Evolutionary conservation across 345 rosid genomes (phyloP).

Genomic region (Populus ilicifolia): DNA sequence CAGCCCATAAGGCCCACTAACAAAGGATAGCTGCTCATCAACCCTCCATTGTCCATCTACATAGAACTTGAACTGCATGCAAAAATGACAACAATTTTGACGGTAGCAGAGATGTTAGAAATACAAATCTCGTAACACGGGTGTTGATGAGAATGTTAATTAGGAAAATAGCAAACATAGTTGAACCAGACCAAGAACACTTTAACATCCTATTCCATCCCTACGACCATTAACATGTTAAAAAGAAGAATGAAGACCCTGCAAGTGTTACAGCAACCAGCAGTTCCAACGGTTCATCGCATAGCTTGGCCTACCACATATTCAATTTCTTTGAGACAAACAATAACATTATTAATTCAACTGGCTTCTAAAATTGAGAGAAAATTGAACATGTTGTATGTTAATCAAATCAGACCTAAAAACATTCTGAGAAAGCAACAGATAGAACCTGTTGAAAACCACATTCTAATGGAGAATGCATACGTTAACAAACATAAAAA

Average conservation of each 20-base stretch:
- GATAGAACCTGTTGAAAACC: not conserved
- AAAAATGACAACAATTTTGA: not conserved
- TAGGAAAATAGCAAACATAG: not conserved
- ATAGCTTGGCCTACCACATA: not conserved
- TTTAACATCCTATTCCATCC: not conserved
- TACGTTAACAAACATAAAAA: not conserved
- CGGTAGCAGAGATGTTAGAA: not conserved
- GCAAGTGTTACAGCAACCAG: not conserved
- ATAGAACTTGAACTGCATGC: constrained; percentile 70
- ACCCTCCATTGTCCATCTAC: constrained; percentile 95
- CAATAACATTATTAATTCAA: not conserved
- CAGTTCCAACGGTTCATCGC: not conserved
- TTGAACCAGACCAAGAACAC: not conserved
- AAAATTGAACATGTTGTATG: not conserved
- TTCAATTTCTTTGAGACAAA: not conserved
- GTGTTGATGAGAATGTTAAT: not conserved
- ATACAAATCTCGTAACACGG: not conserved
- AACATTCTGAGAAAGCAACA: not conserved
- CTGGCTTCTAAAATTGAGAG: not conserved
- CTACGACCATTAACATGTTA: not conserved
- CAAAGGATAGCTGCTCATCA: constrained; percentile 67
- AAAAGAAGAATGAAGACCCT: not conserved
- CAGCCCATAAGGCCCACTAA: constrained; percentile 54
- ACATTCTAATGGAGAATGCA: not conserved
- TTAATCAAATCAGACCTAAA: not conserved